Evolutionary conservation across 2,329 filamentous ascomycete species (phyloP).

Genomic region (Epichloe baconii): DNA sequence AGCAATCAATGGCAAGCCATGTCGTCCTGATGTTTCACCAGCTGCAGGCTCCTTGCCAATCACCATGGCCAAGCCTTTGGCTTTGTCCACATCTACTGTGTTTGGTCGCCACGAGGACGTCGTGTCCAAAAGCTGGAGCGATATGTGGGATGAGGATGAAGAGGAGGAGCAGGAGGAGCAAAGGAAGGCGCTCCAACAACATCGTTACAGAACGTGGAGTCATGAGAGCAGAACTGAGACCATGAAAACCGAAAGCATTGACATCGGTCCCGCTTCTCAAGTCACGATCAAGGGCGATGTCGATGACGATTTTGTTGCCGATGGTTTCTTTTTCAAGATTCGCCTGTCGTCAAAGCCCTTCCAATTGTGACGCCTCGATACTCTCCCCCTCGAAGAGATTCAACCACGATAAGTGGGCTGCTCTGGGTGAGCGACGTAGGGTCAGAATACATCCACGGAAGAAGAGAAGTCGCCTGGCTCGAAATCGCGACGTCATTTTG

Average conservation of each 20-base stretch:
- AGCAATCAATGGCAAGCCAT: constrained; percentile 33
- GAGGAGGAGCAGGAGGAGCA: constrained; percentile 62
- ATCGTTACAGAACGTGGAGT: constrained; percentile 68
- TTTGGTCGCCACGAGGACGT: constrained; percentile 66
- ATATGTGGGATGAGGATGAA: constrained; percentile 88
- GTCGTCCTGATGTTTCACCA: constrained; percentile 34
- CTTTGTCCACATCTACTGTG: constrained; percentile 61
- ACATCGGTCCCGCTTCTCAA: constrained; percentile 12
- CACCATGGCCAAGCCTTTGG: constrained; percentile 61
- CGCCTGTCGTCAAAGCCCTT: constrained; percentile 26
- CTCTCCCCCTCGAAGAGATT: constrained; percentile 52
- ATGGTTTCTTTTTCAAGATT: constrained; percentile 65
- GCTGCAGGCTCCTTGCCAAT: constrained; percentile 64
- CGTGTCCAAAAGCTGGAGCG: constrained; percentile 98
- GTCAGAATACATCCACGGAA: constrained; percentile 39
- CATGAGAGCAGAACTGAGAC: constrained; percentile 48
- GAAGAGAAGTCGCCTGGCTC: constrained; percentile 35
- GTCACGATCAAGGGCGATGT: constrained; percentile 34
- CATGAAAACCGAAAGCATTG: constrained; percentile 11
- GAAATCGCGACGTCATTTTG: constrained; percentile 35
- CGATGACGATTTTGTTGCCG: constrained; percentile 52
- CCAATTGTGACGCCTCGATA: constrained; percentile 36
- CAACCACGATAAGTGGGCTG: constrained; percentile 73
- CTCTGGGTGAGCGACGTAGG: constrained; percentile 75
- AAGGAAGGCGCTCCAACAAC: constrained; percentile 43